Percentiles rank a stretch among this genome's conserved stretches.
phyloP scores from a whole-genome alignment of 257 asterid species.

The Salvia hispanica region DNA sequence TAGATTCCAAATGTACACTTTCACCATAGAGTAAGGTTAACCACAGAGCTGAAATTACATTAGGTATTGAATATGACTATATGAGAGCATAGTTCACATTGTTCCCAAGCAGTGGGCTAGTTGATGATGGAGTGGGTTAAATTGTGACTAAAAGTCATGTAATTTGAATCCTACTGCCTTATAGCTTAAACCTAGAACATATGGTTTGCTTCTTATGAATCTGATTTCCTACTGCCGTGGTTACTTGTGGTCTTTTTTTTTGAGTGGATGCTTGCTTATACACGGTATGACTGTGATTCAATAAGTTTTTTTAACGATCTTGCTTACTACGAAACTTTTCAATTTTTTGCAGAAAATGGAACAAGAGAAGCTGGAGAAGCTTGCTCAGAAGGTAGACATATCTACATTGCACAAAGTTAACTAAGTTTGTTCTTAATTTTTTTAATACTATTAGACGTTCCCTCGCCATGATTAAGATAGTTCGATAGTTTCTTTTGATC shows the following conservation, averaged over 20 bases:
- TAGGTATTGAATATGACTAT: background rate
- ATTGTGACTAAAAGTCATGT: background rate
- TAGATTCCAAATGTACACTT: conserved; percentile 1
- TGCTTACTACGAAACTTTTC: conserved; percentile 27
- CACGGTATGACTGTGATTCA: background rate
- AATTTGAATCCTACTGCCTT: background rate
- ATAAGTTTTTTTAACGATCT: conserved; percentile 12
- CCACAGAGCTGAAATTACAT: background rate
- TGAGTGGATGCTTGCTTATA: background rate
- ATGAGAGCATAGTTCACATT: background rate
- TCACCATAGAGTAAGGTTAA: background rate
- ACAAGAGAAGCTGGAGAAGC: conserved; percentile 84
- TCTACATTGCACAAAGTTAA: conserved; percentile 15
- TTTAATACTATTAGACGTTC: conserved; percentile 5
- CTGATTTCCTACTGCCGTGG: background rate
- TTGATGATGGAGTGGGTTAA: background rate
- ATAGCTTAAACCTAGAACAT: background rate
- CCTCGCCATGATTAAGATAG: conserved; percentile 10
- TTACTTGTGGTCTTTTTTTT: background rate
- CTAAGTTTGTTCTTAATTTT: background rate
- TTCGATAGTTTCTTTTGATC: background rate
- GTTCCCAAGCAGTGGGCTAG: no score
- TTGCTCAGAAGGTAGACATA: conserved; percentile 76
- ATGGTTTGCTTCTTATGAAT: background rate
- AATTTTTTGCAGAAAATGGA: conserved; percentile 66